Conservation (phyloP, 2,329 filamentous ascomycete genomes). For the Ambrosiella xylebori region DNA sequence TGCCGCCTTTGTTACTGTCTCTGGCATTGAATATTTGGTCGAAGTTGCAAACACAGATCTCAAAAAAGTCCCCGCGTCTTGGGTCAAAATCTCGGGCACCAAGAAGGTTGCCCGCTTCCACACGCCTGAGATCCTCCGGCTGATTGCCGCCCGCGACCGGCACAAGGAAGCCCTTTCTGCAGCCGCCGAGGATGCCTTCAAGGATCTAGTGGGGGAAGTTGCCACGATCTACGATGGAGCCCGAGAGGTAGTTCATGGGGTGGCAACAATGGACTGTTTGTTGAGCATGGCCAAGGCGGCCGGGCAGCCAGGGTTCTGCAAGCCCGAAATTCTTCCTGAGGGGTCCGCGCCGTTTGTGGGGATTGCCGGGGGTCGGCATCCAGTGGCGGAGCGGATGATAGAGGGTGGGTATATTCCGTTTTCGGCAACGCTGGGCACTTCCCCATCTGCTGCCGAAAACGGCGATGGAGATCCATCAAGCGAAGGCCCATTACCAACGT, state of each 20-base stretch:
- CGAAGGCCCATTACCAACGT: conserved; percentile 26
- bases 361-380: conserved; percentile 65
- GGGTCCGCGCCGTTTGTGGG: conserved; percentile 49
- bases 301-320: conserved; percentile 69
- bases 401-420: conserved; percentile 85
- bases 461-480: conserved; percentile 14
- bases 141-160: conserved; percentile 78
- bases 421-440: conserved; percentile 42
- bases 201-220: conserved; percentile 52
- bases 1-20: conserved; percentile 64
- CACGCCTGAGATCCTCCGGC: conserved; percentile 70
- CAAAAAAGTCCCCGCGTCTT: conserved; percentile 80
- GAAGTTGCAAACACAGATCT: conserved; percentile 72
- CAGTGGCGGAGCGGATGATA: conserved; percentile 86
- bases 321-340: conserved; percentile 49
- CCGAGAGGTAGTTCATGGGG: conserved; percentile 70
- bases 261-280: conserved; percentile 79
- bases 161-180: conserved; percentile 86
- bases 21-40: conserved; percentile 87
- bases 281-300: conserved; percentile 74
- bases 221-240: conserved; percentile 74
- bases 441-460: too few species aligned
- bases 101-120: conserved; percentile 88
- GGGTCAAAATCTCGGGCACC: conserved; percentile 87
- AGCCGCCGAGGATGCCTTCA: conserved; percentile 75